A percentile compares a stretch with the other conserved stretches of the same genome.
phyloP scores from a whole-genome alignment of 352 stramenopile genomes.

The Globisporangium polare region DNA sequence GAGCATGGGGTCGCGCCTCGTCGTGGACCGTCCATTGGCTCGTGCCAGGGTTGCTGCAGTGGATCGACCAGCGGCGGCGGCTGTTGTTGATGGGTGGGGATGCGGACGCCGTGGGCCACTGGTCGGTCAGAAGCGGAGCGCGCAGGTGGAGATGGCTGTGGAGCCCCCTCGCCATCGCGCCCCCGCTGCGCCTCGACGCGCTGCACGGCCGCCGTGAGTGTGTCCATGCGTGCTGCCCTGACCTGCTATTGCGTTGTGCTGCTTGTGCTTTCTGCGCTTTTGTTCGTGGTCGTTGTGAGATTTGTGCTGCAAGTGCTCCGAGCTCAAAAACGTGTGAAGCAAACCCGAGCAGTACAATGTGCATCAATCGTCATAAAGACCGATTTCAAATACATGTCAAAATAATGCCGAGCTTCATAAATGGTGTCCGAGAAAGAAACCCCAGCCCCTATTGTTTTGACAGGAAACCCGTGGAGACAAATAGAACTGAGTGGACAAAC shows the following conservation, averaged over 20 bases:
- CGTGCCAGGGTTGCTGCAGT: not conserved
- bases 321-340: no score
- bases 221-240: not conserved
- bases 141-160: not conserved
- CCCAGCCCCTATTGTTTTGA: no score
- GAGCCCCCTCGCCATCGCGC: not conserved
- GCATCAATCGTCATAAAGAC: no score
- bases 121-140: not conserved
- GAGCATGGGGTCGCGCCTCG: not conserved
- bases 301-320: no score
- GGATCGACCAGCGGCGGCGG: not conserved
- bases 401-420: no score
- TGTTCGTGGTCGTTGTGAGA: no score
- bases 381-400: no score
- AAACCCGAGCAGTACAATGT: no score
- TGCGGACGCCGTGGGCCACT: not conserved
- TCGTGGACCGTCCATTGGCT: not conserved
- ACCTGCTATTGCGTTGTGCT: not conserved
- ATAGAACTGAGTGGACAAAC: no score
- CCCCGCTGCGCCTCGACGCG: not conserved
- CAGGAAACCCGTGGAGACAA: no score
- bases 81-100: not conserved
- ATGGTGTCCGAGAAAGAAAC: no score
- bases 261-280: no score
- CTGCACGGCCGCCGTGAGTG: constrained; percentile 1